Base-by-base conservation (phyloP, 139 green algal species). In the Nannochloris sp. region DNA sequence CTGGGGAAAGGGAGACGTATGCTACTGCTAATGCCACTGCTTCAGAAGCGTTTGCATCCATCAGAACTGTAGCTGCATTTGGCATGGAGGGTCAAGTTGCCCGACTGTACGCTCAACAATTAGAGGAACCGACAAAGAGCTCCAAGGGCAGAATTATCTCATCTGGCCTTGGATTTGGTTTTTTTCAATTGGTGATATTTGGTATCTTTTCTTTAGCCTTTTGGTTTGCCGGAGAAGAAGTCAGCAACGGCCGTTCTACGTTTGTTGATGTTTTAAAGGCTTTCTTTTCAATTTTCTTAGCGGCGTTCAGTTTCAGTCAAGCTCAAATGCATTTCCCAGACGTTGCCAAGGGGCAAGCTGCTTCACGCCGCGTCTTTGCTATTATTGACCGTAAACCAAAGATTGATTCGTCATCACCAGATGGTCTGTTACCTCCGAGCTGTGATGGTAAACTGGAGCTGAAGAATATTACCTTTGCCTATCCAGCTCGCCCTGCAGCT, bases 261-360 rank as follows among this genome's bases (percentile, higher is more conserved):
- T 93, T 95, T 63, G 65, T 75, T 15, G 61, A 90, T 25, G 73
- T 83, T 15, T 69, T 95, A 31, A 84, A 89, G 67, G 81, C 83
- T 2, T 92, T 94, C 77, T 82, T 93, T 54, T 68, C 78, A 29
- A 86, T 95, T 51, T 65, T 92, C 36, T 74, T 92, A 46, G 72
- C 76, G 1, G 80, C 80, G 0, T 68, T 91, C 54, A 80, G 83
- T 37, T 59, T 76, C 29, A 67, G 71, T 6, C 78, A 90, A 68
- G 68, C 74, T 0, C 60, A 71, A 54, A 64, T 87, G 31, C 64
- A 68, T 36, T 89, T 90, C 15, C 82, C 83, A 29, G 87, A 93
- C 55, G 56, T 90, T 5, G 80, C 76, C 45, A 90, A 91, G 62
- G 80, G 80, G 47, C 73, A 70, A 24, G 64, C 51, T 3, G 84